These are phyloP conservation scores for Phylloporus scabripes DNA, from an alignment of 768 basidiomycete genomes.

Conservation along the genomic window DNA sequence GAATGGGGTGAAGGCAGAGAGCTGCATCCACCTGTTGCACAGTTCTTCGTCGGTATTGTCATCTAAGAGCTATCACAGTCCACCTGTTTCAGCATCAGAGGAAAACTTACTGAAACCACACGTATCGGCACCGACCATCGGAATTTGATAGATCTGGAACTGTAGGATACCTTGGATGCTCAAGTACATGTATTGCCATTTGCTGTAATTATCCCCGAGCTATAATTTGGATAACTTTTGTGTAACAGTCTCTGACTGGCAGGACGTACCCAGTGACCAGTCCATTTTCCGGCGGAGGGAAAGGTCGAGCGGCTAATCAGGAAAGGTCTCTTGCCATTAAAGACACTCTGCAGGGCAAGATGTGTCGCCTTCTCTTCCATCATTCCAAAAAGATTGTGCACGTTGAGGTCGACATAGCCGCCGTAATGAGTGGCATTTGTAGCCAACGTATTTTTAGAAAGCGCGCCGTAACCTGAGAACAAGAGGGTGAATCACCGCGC, in stretches of 20 bases:
- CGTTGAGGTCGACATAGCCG: conserved; percentile 59
- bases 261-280: conserved; percentile 59
- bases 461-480: conserved; percentile 41
- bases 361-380: conserved; percentile 68
- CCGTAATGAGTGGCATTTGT: conserved; percentile 67
- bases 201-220: conserved; percentile 75
- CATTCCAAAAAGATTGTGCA: conserved; percentile 68
- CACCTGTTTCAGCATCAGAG: not conserved
- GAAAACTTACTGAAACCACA: conserved; percentile 29
- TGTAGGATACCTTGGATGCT: conserved; percentile 82
- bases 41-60: conserved; percentile 76
- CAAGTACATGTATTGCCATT: conserved; percentile 66
- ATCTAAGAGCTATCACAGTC: conserved; percentile 20
- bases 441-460: conserved; percentile 52
- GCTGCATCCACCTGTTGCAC: conserved; percentile 82
- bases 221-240: conserved; percentile 16
- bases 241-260: not conserved
- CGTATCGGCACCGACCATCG: conserved; percentile 79
- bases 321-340: conserved; percentile 62
- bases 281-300: conserved; percentile 62
- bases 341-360: conserved; percentile 48
- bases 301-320: conserved; percentile 67
- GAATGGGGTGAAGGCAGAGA: conserved; percentile 80
- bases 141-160: conserved; percentile 80
- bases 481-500: not conserved